Conservation (phyloP, 2,329 filamentous ascomycete species). For the Cladosporium velox region DNA sequence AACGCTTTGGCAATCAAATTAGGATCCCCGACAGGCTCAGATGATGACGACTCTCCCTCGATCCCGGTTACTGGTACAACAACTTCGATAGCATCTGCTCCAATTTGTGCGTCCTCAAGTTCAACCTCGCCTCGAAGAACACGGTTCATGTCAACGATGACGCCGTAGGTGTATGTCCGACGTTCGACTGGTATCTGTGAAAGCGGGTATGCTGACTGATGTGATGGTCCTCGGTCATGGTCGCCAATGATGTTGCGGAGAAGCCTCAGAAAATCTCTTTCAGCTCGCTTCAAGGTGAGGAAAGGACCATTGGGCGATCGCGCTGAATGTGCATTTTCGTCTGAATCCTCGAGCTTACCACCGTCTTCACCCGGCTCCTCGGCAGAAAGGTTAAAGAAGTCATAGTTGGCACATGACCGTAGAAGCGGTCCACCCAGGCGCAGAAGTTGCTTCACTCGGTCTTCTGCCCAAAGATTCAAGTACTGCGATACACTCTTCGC, state of each 20-base stretch:
- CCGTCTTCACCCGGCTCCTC: slow-evolving; percentile 6
- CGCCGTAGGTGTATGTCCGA: slow-evolving; percentile 66
- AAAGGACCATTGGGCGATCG: slow-evolving; percentile 56
- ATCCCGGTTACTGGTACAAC: slow-evolving; percentile 18
- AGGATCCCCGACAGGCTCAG: slow-evolving; percentile 16
- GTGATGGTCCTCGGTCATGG: slow-evolving; percentile 55
- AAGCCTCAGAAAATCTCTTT: slow-evolving; percentile 70
- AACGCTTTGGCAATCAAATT: slow-evolving; percentile 56
- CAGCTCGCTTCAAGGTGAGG: slow-evolving; percentile 66
- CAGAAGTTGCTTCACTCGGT: slow-evolving; percentile 61
- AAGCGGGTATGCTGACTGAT: slow-evolving; percentile 66
- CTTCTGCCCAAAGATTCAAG: slow-evolving; percentile 55
- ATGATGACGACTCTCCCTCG: slow-evolving; percentile 12
- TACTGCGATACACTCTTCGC: slow-evolving; percentile 64
- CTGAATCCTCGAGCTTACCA: background rate
- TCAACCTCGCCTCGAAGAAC: slow-evolving; percentile 58
- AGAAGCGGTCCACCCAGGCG: slow-evolving; percentile 61
- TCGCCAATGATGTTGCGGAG: slow-evolving; percentile 61
- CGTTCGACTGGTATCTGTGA: slow-evolving; percentile 62
- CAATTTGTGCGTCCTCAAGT: slow-evolving; percentile 66
- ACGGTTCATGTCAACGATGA: slow-evolving; percentile 61
- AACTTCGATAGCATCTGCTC: slow-evolving; percentile 67
- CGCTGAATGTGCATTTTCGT: background rate
- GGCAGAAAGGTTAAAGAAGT: slow-evolving; percentile 73
- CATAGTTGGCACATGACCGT: slow-evolving; percentile 68